Evolutionary conservation across 257 asterid genomes (phyloP), one percentile per base, ranked within the genome.

Genomic region (Mentha longifolia): DNA sequence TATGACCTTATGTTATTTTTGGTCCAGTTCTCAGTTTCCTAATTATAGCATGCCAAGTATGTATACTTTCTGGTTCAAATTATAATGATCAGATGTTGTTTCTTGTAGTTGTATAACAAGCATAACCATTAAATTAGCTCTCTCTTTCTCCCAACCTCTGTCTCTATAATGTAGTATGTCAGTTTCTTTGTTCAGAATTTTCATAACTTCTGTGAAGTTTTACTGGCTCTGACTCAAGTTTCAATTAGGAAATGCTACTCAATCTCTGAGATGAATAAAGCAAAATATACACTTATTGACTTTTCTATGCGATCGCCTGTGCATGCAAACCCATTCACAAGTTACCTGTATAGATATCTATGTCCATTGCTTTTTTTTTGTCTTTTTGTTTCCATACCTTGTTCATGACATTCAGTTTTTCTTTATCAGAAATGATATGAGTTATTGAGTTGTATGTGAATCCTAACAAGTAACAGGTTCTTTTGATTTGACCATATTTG

Each of bases 201-300:
- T 66, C 28, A 45, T 55, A 58, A 45, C 30, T 71, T 71, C 47
- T 65, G 31, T 73, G 75, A 70, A 57, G 72, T 68, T 60, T 63
- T 56, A 45, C n/a, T 51, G 71, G 43, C 70, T 55, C 60, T 39
- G 28, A 20, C 65, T 46, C 65, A 70, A 64, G 9, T 42, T 68
- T 52, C 77, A 59, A 28, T 77, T 83, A 62, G 71, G 80, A 74
- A 58, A 82, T 68, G 70, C 25, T 41, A 43, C 57, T 39, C 35
- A 61, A 63, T 20, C 68, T 37, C 25, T 42, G 42, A 5, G 9
- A 64, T 19, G 20, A 61, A 25, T 9, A 72, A 30, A 52, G 62
- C 50, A 43, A 63, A 73, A 61, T 61, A 50, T 52, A 31, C 2
- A 41, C 47, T 58, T 67, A 55, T 19, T 73, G 71, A n/a, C 70